These are phyloP conservation scores for Castanea mollissima DNA, from an alignment of 306 rosid genomes.

Conservation along the genomic window DNA sequence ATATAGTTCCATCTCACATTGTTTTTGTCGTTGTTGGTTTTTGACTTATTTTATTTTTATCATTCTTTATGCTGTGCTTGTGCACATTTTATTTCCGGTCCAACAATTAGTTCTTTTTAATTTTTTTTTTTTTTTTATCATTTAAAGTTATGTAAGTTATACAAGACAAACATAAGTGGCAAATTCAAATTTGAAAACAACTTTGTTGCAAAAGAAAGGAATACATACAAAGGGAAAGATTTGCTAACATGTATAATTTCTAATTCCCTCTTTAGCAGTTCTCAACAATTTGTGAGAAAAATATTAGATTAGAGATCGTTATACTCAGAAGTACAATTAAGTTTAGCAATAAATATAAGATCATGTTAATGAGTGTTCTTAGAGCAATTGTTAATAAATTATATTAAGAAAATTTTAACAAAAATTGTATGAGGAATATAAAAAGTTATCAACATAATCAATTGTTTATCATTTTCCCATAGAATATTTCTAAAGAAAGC, in stretches of 20 bases:
- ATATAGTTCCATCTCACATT: not conserved
- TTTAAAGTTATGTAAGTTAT: not conserved
- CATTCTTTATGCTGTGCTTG: not conserved
- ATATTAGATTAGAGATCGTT: not conserved
- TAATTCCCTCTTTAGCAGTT: not conserved
- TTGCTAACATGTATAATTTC: not conserved
- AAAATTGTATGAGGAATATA: too few relatives aligned
- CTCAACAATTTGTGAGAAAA: not conserved
- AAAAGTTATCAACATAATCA: too few relatives aligned
- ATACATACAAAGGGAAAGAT: conserved; percentile 20
- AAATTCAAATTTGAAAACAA: conserved; percentile 22
- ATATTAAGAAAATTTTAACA: too few relatives aligned
- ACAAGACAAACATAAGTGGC: conserved; percentile 12
- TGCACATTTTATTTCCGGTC: not conserved
- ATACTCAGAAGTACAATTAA: conserved; percentile 27
- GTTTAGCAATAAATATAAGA: conserved; percentile 1
- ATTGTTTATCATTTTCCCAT: too few relatives aligned
- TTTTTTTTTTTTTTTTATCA: not conserved
- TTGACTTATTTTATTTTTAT: not conserved
- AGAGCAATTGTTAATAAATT: rapidly evolving
- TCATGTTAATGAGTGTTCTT: too few relatives aligned
- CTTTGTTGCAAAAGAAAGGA: not conserved
- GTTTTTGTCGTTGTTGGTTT: not conserved
- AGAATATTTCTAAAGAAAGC: too few relatives aligned
- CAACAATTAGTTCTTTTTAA: not conserved